Percentiles rank a stretch among this genome's conserved stretches.
These are phyloP conservation scores for Coemansia sp. DNA, from an alignment of 192 early-diverging fungal genomes.

Conservation along the genomic window DNA sequence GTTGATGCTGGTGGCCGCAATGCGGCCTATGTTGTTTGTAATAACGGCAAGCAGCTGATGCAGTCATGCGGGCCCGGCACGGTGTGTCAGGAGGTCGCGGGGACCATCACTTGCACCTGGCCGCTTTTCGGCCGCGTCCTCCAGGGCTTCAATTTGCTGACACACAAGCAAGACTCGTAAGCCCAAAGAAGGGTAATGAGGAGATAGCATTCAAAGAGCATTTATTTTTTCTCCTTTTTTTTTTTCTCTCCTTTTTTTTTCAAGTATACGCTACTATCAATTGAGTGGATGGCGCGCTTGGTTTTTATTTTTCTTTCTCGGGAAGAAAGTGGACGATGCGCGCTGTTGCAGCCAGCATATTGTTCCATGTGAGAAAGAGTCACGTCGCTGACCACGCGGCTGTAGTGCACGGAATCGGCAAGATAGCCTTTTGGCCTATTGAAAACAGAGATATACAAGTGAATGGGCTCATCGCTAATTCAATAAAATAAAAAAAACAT, in stretches of 20 bases:
- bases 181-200: not conserved
- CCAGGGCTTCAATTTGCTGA: slow-evolving; percentile 1
- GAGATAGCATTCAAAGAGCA: no score
- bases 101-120: slow-evolving; percentile 23
- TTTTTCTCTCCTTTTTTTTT: no score
- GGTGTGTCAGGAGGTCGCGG: slow-evolving; percentile 11
- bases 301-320: not conserved
- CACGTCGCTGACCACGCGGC: not conserved
- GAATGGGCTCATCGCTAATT: no score
- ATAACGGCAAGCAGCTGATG: slow-evolving; percentile 10
- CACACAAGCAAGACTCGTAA: not conserved
- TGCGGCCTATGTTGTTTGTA: slow-evolving; percentile 25
- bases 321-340: not conserved
- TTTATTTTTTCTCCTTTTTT: no score
- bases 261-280: no score
- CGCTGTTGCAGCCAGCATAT: not conserved
- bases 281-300: not conserved
- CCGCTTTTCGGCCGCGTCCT: slow-evolving; percentile 1
- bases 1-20: slow-evolving; percentile 28
- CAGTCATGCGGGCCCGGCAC: slow-evolving; percentile 25
- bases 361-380: not conserved
- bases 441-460: not conserved
- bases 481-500: no score
- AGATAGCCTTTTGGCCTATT: not conserved
- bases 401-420: not conserved